Evolutionary conservation across 495 filamentous ascomycete species (phyloP).

Genomic region (Aspergillus funiculosus): DNA sequence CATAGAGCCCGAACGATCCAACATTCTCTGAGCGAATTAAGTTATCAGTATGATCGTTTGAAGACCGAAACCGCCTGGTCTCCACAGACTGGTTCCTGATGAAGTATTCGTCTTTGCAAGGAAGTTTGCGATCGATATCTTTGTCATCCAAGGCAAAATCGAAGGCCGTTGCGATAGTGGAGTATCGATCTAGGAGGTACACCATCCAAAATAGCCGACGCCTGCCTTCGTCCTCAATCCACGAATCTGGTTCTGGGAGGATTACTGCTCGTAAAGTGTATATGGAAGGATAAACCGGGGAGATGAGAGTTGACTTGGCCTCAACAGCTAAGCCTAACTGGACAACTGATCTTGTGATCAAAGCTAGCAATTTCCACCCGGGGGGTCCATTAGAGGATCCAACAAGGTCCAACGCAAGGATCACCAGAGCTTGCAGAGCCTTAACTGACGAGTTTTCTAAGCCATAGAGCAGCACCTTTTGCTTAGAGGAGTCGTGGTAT

Average conservation of each 20-base stretch:
- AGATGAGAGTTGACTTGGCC: constrained; percentile 64
- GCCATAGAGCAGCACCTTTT: constrained; percentile 77
- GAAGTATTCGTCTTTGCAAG: constrained; percentile 83
- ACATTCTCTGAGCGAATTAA: constrained; percentile 71
- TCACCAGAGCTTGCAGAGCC: constrained; percentile 76
- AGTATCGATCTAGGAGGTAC: constrained; percentile 81
- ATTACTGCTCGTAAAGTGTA: constrained; percentile 78
- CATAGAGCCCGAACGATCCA: constrained; percentile 77
- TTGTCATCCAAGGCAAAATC: constrained; percentile 83
- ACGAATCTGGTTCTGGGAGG: constrained; percentile 73
- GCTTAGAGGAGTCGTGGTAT: constrained; percentile 74
- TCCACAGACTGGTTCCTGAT: constrained; percentile 75
- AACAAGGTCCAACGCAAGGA: constrained; percentile 71
- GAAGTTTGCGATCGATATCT: constrained; percentile 80
- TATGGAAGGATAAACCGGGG: constrained; percentile 72
- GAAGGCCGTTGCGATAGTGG: constrained; percentile 81
- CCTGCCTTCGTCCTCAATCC: constrained; percentile 81
- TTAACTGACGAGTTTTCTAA: constrained; percentile 85
- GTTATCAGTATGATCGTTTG: constrained; percentile 52
- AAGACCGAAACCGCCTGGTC: constrained; percentile 68
- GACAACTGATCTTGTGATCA: constrained; percentile 80
- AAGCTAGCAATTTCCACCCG: constrained; percentile 81
- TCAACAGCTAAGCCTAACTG: constrained; percentile 80
- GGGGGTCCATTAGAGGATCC: constrained; percentile 79
- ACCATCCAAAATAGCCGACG: constrained; percentile 89